phyloP scores from a whole-genome alignment of 352 stramenopile species.

The Pythium volutum region DNA sequence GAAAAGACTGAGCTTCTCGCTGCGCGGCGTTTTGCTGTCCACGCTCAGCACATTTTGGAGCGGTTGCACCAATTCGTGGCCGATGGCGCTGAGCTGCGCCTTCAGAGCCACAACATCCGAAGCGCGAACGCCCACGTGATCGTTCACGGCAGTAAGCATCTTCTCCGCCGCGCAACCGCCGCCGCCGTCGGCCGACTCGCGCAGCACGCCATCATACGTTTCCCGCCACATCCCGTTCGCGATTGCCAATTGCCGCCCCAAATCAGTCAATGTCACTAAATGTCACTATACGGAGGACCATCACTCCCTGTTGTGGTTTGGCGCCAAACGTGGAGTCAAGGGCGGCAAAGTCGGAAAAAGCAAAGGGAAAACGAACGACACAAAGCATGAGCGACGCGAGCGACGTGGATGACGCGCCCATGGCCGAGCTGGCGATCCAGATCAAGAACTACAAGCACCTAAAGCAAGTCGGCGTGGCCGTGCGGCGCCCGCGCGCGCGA shows the following conservation, averaged over 20 bases:
- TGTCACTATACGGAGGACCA: background rate
- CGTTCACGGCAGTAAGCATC: constrained; percentile 5
- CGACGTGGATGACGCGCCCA: constrained; percentile 38
- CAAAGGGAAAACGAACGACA: background rate
- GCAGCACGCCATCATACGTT: constrained; percentile 16
- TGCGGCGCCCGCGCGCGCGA: constrained; percentile 64
- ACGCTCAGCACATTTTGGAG: constrained; percentile 20
- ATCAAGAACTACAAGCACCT: constrained; percentile 79
- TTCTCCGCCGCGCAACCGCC: constrained; percentile 15
- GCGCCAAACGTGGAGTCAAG: background rate
- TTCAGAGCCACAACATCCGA: background rate
- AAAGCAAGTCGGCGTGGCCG: constrained; percentile 78
- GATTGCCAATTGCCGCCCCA: constrained; percentile 1
- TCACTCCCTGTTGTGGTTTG: constrained; percentile 13
- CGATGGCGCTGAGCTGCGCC: constrained; percentile 20
- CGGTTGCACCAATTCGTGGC: constrained; percentile 7
- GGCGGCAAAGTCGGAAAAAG: constrained; percentile 3
- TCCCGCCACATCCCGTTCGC: constrained; percentile 22
- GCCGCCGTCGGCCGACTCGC: background rate
- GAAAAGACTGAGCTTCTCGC: constrained; percentile 47
- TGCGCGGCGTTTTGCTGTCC: constrained; percentile 20
- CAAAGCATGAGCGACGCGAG: constrained; percentile 37
- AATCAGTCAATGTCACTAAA: constrained; percentile 16
- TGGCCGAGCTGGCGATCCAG: constrained; percentile 72
- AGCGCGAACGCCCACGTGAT: background rate